Evolutionary conservation across 306 rosid species (phyloP).

Genomic region (Vigna hirtella): DNA sequence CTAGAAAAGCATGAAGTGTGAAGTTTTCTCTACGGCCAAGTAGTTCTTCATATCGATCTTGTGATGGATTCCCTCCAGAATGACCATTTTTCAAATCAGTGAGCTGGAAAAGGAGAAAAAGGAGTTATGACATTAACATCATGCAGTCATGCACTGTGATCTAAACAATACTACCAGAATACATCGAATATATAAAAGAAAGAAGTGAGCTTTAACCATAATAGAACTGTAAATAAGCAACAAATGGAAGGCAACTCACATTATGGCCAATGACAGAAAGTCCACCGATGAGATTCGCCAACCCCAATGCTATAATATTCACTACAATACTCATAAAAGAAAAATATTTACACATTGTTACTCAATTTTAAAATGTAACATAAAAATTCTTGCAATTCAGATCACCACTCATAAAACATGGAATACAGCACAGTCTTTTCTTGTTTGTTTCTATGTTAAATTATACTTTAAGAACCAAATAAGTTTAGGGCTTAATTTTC

Average conservation of each 20-base stretch:
- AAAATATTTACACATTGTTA: constrained; percentile 23
- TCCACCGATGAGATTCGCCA: constrained; percentile 52
- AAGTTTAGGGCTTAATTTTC: not conserved
- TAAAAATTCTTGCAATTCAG: not conserved
- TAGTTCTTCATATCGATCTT: constrained; percentile 42
- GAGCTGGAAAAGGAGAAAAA: constrained; percentile 37
- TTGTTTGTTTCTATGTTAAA: not conserved
- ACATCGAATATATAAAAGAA: not conserved
- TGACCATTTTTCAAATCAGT: constrained; percentile 40
- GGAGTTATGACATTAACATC: not conserved
- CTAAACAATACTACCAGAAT: not conserved
- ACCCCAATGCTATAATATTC: constrained; percentile 51
- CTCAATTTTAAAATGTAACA: not conserved
- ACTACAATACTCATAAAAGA: constrained; percentile 31
- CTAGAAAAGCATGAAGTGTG: constrained; percentile 42
- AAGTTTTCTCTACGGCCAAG: constrained; percentile 47
- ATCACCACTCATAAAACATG: constrained; percentile 1
- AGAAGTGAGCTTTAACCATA: not conserved
- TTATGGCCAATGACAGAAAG: constrained; percentile 48
- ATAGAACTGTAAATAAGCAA: constrained; percentile 11
- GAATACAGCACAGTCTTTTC: not conserved
- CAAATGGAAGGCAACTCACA: constrained; percentile 41
- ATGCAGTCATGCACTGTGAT: not conserved
- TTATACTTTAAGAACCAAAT: not conserved
- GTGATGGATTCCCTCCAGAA: constrained; percentile 25